phyloP scores from a whole-genome alignment of 2,329 filamentous ascomycete genomes.

The Xylariales sp. region DNA sequence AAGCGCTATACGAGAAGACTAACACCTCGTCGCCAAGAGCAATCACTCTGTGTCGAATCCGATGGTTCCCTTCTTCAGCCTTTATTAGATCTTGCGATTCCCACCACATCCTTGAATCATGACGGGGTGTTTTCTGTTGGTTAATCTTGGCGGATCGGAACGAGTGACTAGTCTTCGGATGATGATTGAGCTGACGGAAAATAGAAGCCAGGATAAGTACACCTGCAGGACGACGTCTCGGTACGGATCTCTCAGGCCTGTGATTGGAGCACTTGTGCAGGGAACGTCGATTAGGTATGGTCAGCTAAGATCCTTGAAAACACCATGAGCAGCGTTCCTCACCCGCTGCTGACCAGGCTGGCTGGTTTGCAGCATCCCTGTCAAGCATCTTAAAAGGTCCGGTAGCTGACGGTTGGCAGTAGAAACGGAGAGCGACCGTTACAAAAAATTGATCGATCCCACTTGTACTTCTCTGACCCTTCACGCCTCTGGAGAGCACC shows the following conservation, averaged over 20 bases:
- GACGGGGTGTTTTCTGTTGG: too few relatives aligned
- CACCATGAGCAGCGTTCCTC: slow-evolving; percentile 5
- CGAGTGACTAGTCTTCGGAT: background rate
- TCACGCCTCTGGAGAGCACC: slow-evolving; percentile 4
- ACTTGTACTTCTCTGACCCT: background rate
- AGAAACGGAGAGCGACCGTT: slow-evolving; percentile 4
- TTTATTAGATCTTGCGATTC: too few relatives aligned
- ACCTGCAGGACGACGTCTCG: background rate
- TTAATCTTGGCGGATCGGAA: background rate
- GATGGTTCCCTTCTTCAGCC: too few relatives aligned
- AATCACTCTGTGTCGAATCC: too few relatives aligned
- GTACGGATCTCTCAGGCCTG: background rate
- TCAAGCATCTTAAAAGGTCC: background rate
- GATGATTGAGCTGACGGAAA: background rate
- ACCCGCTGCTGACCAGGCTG: background rate
- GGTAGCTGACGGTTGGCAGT: slow-evolving; percentile 7
- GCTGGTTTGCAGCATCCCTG: slow-evolving; percentile 7
- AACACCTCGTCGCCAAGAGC: too few relatives aligned
- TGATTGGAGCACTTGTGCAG: slow-evolving; percentile 3
- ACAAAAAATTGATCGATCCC: background rate
- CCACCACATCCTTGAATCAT: too few relatives aligned
- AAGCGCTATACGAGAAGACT: background rate
- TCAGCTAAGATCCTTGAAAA: slow-evolving; percentile 6
- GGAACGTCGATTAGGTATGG: slow-evolving; percentile 2
- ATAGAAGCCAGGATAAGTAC: background rate